A percentile compares a stretch with the other conserved stretches of the same genome.
Evolutionary conservation across 306 rosid genomes (phyloP).

Genomic region (Abrus pulchellus): DNA sequence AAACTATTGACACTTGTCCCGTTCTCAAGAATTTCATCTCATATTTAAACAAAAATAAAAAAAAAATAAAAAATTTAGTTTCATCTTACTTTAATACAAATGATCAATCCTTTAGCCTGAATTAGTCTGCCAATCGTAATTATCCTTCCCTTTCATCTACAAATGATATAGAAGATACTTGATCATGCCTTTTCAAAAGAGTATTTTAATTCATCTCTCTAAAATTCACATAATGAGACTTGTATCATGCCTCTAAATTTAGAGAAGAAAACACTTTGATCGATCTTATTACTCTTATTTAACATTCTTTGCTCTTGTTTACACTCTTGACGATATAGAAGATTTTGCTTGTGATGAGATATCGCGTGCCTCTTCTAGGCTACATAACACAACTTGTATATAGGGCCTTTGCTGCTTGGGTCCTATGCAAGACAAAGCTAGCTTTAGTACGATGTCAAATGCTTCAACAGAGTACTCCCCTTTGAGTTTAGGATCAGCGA

Average conservation of each 20-base stretch:
- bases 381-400: constrained; percentile 56
- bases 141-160: no score
- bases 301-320: neutral
- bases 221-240: constrained; percentile 12
- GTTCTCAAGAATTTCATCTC: no score
- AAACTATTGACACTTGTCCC: no score
- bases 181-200: neutral
- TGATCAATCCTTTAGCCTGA: no score
- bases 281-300: neutral
- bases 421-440: constrained; percentile 69
- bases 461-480: constrained; percentile 67
- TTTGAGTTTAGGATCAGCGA: constrained; percentile 66
- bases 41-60: no score
- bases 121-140: no score
- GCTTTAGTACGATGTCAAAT: constrained; percentile 57
- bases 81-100: no score
- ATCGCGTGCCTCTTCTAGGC: constrained; percentile 59
- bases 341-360: constrained; percentile 49
- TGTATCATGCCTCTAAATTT: constrained; percentile 1
- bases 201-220: neutral
- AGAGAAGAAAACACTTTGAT: neutral
- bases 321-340: neutral
- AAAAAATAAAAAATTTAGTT: no score
- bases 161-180: no score
- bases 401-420: constrained; percentile 65